Conservation (phyloP, 768 basidiomycete genomes). For the Rhodotorula paludigena region DNA sequence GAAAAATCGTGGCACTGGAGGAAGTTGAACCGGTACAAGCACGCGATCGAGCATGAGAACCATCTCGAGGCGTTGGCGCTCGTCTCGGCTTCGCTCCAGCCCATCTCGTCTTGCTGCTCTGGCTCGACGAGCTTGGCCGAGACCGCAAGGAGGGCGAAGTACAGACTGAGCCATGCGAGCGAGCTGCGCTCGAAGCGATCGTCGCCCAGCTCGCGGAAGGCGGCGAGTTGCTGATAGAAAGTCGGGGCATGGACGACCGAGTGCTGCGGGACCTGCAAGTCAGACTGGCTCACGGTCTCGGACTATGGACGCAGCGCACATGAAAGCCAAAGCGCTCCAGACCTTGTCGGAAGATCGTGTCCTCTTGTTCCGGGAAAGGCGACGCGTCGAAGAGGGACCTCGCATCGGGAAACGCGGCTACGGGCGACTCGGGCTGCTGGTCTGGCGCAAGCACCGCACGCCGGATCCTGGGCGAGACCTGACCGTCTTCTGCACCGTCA, state of each 20-base stretch:
- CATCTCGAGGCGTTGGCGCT: constrained; percentile 13
- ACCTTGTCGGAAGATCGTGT: constrained; percentile 6
- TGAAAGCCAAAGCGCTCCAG: constrained; percentile 31
- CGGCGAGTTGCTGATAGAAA: constrained; percentile 21
- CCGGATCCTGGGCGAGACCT: constrained; percentile 5
- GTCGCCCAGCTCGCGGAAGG: constrained; percentile 27
- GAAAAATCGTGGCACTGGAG: constrained; percentile 30
- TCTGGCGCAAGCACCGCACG: constrained; percentile 13
- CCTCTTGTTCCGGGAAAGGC: constrained; percentile 14
- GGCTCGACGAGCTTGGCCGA: constrained; percentile 25
- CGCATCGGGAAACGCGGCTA: constrained; percentile 18
- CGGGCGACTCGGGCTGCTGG: background rate
- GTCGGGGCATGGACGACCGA: constrained; percentile 22
- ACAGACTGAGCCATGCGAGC: constrained; percentile 31
- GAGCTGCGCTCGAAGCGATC: constrained; percentile 11
- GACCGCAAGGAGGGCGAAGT: constrained; percentile 33
- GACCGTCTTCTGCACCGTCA: background rate
- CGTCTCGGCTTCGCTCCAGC: constrained; percentile 22
- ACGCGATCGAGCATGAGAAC: constrained; percentile 29
- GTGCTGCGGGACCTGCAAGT: constrained; percentile 2
- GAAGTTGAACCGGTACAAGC: constrained; percentile 33
- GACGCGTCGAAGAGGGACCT: background rate
- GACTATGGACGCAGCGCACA: background rate
- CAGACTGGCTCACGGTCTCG: no score
- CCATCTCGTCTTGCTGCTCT: constrained; percentile 14